Evolutionary conservation across 2,329 filamentous ascomycete genomes (phyloP), one percentile per base, ranked within the genome.

Genomic region (Sporothrix globosa): DNA sequence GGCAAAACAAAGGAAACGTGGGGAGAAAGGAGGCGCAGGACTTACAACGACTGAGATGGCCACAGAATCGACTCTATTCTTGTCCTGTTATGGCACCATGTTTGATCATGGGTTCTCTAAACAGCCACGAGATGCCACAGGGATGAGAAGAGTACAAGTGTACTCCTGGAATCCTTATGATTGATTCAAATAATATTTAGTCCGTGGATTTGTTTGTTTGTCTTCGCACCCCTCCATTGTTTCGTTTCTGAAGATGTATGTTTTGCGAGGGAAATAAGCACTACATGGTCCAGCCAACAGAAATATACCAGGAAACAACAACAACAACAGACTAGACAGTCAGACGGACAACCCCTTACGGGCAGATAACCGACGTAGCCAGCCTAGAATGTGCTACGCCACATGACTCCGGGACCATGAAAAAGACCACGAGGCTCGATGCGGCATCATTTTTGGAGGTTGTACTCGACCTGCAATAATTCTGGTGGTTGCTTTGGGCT

Each of bases 201-300:
- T 34, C 6, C 9, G 54, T n/a, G 4, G 30, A 14, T 30, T 44
- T 60, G n/a, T 60, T 44, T 21, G 13, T 60, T 41, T 7, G 17
- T 39, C 10, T 39, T 39, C 5, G 27, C 19, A 3, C 17, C 17
- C 30, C 30, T 5, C 30, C 3, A 30, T 19, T 58, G 30, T 19
- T n/a, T 60, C 27, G 14, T 60, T 34, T 5, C 56, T 44, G 34
- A 9, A 41, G 30, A 34, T 34, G 30, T 34, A 34, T 34, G 6
- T 34, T 6, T 34, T 34, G 30, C 30, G 6, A 34, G 41, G 34
- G 56, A 7, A n/a, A 60, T 21, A 60, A 11, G 13, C 58, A 46
- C 58, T 34, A 6, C 30, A 61, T 46, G 39, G 39, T 34, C 21
- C 39, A 24, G 58, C 58, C 39, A 60, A 60, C 34, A 60, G 56